Evolutionary conservation across 2,329 filamentous ascomycete genomes (phyloP).

Genomic region (Pseudocercospora pini-densiflorae): DNA sequence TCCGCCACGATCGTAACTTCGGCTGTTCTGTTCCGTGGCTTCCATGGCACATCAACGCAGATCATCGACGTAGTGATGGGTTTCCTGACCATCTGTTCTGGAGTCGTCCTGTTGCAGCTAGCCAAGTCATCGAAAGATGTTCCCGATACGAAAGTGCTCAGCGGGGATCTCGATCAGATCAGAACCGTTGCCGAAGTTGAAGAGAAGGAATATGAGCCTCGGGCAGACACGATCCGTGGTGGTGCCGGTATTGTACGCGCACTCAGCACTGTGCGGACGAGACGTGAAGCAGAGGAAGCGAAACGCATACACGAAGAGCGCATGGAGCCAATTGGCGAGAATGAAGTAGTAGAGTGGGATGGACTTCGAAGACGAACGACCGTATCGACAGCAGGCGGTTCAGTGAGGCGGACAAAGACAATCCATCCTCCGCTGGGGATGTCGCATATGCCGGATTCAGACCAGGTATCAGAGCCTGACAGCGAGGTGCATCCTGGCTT

Average conservation of each 20-base stretch:
- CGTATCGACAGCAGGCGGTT: slow-evolving; percentile 44
- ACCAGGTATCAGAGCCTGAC: slow-evolving; percentile 51
- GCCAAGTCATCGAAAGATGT: slow-evolving; percentile 98
- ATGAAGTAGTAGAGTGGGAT: slow-evolving; percentile 88
- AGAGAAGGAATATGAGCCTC: slow-evolving; percentile 94
- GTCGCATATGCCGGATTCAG: slow-evolving; percentile 76
- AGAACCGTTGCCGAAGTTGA: slow-evolving; percentile 94
- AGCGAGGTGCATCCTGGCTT: slow-evolving; percentile 55
- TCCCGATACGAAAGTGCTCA: slow-evolving; percentile 88
- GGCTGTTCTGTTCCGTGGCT: slow-evolving; percentile 87
- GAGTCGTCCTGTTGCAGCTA: slow-evolving; percentile 90
- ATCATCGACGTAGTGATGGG: slow-evolving; percentile 92
- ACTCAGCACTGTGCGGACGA: slow-evolving; percentile 74
- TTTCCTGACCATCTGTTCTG: slow-evolving; percentile 90
- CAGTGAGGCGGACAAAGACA: slow-evolving; percentile 54
- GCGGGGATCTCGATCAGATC: slow-evolving; percentile 91
- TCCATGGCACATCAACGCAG: slow-evolving; percentile 79
- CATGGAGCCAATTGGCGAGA: slow-evolving; percentile 76
- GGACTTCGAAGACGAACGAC: slow-evolving; percentile 78
- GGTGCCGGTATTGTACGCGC: slow-evolving; percentile 84
- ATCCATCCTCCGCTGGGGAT: slow-evolving; percentile 82
- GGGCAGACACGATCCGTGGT: slow-evolving; percentile 93
- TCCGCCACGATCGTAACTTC: slow-evolving; percentile 94
- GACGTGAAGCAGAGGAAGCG: slow-evolving; percentile 79
- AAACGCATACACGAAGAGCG: slow-evolving; percentile 80